Evolutionary conservation across 1,139 yeast species (phyloP).

Genomic region (Geotrichum aggregatum): DNA sequence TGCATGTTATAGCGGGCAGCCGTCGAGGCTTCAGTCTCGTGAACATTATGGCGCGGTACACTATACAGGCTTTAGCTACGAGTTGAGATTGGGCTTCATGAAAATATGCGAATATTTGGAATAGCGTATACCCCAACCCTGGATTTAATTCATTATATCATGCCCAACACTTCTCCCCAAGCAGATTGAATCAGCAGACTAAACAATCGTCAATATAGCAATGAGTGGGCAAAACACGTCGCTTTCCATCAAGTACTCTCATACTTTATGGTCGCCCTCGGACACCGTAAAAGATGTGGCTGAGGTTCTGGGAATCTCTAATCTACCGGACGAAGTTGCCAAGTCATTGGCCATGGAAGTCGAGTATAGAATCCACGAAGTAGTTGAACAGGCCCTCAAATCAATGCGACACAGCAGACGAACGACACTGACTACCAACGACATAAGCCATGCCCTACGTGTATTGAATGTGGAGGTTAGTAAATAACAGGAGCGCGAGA

Average conservation of each 20-base stretch:
- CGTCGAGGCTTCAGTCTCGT: too few species aligned
- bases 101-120: too few species aligned
- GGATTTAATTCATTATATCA: too few species aligned
- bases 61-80: too few species aligned
- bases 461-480: slow-evolving; percentile 71
- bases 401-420: slow-evolving; percentile 94
- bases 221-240: slow-evolving; percentile 15
- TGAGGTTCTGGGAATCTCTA: slow-evolving; percentile 75
- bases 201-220: slow-evolving; percentile 2
- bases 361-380: slow-evolving; percentile 93
- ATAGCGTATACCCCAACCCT: neutral
- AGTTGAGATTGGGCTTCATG: too few species aligned
- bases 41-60: neutral
- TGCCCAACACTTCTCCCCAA: too few species aligned
- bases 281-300: slow-evolving; percentile 97
- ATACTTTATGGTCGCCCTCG: slow-evolving; percentile 94
- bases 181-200: too few species aligned
- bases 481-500: neutral
- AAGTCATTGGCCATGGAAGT: slow-evolving; percentile 97
- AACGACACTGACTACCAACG: slow-evolving; percentile 73
- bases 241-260: slow-evolving; percentile 55
- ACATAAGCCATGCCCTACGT: slow-evolving; percentile 74
- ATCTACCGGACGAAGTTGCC: slow-evolving; percentile 85
- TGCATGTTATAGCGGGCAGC: too few species aligned
- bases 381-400: slow-evolving; percentile 89